Evolutionary conservation across 768 basidiomycete genomes (phyloP).

Genomic region (Boletellus emodensis): DNA sequence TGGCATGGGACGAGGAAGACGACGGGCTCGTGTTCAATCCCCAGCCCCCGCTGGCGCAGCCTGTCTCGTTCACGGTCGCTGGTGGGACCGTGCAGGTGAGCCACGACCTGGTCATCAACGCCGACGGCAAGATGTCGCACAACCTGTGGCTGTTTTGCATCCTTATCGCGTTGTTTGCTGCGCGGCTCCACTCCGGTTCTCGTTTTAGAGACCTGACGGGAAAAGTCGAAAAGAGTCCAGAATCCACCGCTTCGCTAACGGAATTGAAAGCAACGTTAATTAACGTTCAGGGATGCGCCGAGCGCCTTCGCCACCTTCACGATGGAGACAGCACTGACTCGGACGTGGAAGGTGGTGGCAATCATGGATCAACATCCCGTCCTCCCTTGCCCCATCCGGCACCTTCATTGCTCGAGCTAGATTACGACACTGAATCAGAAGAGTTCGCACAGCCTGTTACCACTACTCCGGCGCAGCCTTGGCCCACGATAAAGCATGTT

Average conservation of each 20-base stretch:
- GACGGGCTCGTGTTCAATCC: slow-evolving; percentile 27
- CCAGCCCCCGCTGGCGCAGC: slow-evolving; percentile 17
- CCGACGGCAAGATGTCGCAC: slow-evolving; percentile 50
- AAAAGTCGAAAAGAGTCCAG: slow-evolving; percentile 12
- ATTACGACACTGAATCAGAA: slow-evolving; percentile 20
- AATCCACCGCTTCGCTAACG: slow-evolving; percentile 11
- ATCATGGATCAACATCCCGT: slow-evolving; percentile 20
- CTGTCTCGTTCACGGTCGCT: slow-evolving; percentile 9
- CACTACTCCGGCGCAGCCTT: slow-evolving; percentile 1
- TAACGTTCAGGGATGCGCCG: slow-evolving; percentile 21
- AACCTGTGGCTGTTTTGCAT: slow-evolving; percentile 46
- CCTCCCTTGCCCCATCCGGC: slow-evolving; percentile 23
- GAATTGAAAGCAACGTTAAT: slow-evolving; percentile 25
- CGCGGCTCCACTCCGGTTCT: slow-evolving; percentile 7
- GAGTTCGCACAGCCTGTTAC: slow-evolving; percentile 10
- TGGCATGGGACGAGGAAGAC: slow-evolving; percentile 24
- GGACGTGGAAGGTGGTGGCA: slow-evolving; percentile 18
- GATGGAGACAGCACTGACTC: slow-evolving; percentile 15
- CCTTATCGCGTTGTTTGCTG: slow-evolving; percentile 24
- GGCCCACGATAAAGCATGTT: slow-evolving; percentile 2
- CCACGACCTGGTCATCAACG: slow-evolving; percentile 38
- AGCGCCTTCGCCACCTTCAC: slow-evolving; percentile 14
- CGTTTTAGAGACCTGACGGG: slow-evolving; percentile 14
- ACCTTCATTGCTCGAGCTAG: slow-evolving; percentile 4
- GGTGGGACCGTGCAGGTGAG: slow-evolving; percentile 8